Percentiles rank a stretch among this genome's conserved stretches.
Conservation (phyloP, 345 rosid species). For the Luvunga scandens region DNA sequence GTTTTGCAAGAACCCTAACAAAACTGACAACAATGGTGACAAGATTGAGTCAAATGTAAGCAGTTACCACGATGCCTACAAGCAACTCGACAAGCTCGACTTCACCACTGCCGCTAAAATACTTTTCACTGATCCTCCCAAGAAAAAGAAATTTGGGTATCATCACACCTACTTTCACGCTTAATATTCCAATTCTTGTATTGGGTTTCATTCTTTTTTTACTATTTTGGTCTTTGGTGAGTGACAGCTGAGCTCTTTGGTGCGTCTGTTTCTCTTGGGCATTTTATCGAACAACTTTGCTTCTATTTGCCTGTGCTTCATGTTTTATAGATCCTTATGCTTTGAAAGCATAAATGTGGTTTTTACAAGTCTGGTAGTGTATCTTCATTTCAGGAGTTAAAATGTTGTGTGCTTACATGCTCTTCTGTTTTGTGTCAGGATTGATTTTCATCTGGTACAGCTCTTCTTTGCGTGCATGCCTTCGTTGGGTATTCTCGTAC, state of each 20-base stretch:
- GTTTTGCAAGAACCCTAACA: conserved; percentile 26
- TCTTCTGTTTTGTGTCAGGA: conserved; percentile 47
- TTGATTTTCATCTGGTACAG: conserved; percentile 93
- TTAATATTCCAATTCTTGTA: neutral
- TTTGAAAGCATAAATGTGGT: no score
- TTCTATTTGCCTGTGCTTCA: no score
- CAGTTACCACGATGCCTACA: conserved; percentile 51
- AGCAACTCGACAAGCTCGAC: conserved; percentile 73
- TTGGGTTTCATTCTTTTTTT: neutral
- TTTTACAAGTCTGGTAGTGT: neutral
- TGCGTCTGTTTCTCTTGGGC: conserved; percentile 16
- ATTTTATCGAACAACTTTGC: conserved; percentile 31
- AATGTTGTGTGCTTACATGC: conserved; percentile 16
- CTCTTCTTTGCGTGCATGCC: conserved; percentile 94
- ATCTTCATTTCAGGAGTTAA: neutral
- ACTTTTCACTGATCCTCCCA: conserved; percentile 62
- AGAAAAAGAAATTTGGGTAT: conserved; percentile 79
- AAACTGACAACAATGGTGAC: conserved; percentile 24
- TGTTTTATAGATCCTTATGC: no score
- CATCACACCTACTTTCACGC: neutral
- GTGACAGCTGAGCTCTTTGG: neutral
- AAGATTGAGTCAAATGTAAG: conserved; percentile 41
- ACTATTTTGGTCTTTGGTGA: neutral
- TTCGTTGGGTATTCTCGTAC: conserved; percentile 61
- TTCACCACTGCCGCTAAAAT: conserved; percentile 76